Evolutionary conservation across 768 basidiomycete genomes (phyloP), one percentile per base, ranked within the genome.

Genomic region (Termitomyces sp.): DNA sequence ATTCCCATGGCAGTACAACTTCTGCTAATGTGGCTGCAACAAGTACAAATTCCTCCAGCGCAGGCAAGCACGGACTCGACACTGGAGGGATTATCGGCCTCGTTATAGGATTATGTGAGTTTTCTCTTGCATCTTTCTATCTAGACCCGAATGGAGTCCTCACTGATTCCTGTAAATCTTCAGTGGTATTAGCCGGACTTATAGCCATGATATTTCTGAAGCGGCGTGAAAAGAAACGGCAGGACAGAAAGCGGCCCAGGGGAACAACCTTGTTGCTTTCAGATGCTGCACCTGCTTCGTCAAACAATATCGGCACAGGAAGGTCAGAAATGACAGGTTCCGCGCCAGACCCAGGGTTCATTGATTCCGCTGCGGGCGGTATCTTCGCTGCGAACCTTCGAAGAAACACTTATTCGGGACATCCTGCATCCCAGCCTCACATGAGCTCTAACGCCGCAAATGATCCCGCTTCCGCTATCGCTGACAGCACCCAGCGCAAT

Each of bases 351-450:
- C 28, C 12, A 54, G 53, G 41, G n/a, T 3, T 43, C 28, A 30
- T 30, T 23, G 10, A 26, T 41, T 8, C 53, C 2, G 28, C 6
- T 3, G n/a, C 40, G 16, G 53, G n/a, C 18, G 23, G 40, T 20
- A n/a, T n/a, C n/a, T 32, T 32, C 1, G 28, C 40, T 18, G 28
- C 18, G n/a, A 48, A 56, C 35, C 28, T 20, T 33, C 54, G 5
- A 46, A 33, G 2, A 46, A 26, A 55, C 43, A 23, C 2, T 44
- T 3, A 12, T 35, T 26, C 23, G 44, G 61, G 49, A n/a, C 28
- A 61, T 8, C 26, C 52, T 51, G 46, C 43, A 41, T 54, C 49
- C 40, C 60, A 61, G 30, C 38, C 57, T 43, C 58, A 60, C 43
- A 41, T 46, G 28, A 50, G 36, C 35, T 38, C 30, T 54, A 55